Percentiles rank a stretch among this genome's conserved stretches.
Conservation (phyloP, 2,329 filamentous ascomycete species). For the Sclerotinia trifoliorum region DNA sequence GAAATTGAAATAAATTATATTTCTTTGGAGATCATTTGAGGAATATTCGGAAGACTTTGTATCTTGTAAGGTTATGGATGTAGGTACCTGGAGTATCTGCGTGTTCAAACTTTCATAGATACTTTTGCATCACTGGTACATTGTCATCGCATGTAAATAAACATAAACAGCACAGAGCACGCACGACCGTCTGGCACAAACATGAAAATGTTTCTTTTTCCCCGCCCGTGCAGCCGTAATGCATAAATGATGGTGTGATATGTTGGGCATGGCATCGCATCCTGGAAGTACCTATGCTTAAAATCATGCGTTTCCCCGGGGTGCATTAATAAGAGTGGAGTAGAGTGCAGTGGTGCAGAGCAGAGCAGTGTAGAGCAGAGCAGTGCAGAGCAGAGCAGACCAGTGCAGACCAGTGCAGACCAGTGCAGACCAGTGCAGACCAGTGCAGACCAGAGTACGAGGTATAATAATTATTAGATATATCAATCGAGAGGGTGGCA, state of each 20-base stretch:
- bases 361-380: too few species aligned
- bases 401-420: too few species aligned
- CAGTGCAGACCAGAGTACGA: too few species aligned
- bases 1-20: not conserved
- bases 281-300: not conserved
- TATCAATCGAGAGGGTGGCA: not conserved
- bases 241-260: not conserved
- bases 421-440: too few species aligned
- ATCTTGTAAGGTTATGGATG: not conserved
- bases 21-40: not conserved
- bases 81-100: not conserved
- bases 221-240: constrained; percentile 8
- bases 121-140: not conserved
- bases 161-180: not conserved
- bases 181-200: not conserved
- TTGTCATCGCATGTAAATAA: not conserved
- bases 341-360: constrained; percentile 7
- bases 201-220: not conserved
- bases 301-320: constrained; percentile 13
- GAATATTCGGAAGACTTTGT: not conserved
- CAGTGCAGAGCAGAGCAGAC: too few species aligned
- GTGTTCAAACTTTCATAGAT: not conserved
- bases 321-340: not conserved
- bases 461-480: too few species aligned
- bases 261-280: not conserved